Percentiles rank a stretch among this genome's conserved stretches.
phyloP scores from a whole-genome alignment of 768 basidiomycete species.

The Boletus huronensis region DNA sequence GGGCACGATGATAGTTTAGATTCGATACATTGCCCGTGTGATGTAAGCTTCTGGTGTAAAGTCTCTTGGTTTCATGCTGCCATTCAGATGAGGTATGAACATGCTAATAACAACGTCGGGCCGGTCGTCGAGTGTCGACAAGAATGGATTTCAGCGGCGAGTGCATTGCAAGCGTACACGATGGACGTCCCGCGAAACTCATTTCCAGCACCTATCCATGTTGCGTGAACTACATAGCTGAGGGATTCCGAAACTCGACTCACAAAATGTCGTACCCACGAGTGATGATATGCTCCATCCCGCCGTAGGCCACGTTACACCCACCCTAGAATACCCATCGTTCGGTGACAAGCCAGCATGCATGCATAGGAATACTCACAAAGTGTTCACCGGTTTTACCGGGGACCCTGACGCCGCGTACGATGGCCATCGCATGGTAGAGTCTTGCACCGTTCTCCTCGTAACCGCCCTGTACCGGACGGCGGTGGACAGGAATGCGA shows the following conservation, averaged over 20 bases:
- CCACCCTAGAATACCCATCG: constrained; percentile 32
- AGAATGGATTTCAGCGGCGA: neutral
- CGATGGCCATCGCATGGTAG: constrained; percentile 59
- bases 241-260: constrained; percentile 10
- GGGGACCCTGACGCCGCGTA: constrained; percentile 57
- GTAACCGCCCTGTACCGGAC: constrained; percentile 70
- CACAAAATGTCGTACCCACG: constrained; percentile 45
- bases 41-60: constrained; percentile 11
- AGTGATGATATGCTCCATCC: constrained; percentile 36
- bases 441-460: constrained; percentile 64
- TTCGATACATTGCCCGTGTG: neutral
- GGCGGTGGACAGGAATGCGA: constrained; percentile 51
- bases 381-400: constrained; percentile 73
- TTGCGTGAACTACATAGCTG: neutral
- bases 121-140: neutral
- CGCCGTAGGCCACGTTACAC: constrained; percentile 39
- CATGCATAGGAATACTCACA: constrained; percentile 35
- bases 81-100: neutral
- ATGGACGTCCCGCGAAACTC: neutral
- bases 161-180: neutral
- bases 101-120: neutral
- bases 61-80: neutral
- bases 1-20: constrained; percentile 19
- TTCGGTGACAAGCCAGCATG: neutral
- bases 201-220: constrained; percentile 38